Conservation (phyloP, 805 yeast species). For the Candida maris region DNA sequence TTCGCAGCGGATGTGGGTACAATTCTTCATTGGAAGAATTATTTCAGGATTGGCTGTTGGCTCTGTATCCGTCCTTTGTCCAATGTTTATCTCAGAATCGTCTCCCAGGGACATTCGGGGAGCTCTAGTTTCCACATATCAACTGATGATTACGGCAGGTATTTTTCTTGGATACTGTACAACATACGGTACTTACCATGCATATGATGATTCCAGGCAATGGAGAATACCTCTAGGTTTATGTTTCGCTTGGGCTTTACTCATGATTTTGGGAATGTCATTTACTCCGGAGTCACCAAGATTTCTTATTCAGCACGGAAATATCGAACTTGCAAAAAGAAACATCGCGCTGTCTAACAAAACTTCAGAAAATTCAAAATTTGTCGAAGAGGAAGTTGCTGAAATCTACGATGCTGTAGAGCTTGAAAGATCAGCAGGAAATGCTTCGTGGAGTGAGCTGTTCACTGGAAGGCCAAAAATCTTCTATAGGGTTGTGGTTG, state of each 20-base stretch:
- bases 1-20: slow-evolving; percentile 54
- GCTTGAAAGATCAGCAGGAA: slow-evolving; percentile 58
- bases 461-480: slow-evolving; percentile 63
- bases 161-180: slow-evolving; percentile 68
- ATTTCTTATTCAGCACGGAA: slow-evolving; percentile 50
- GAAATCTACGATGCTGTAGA: slow-evolving; percentile 58
- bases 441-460: slow-evolving; percentile 62
- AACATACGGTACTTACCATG: slow-evolving; percentile 57
- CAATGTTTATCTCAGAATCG: slow-evolving; percentile 63
- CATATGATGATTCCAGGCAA: slow-evolving; percentile 46
- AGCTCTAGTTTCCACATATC: slow-evolving; percentile 65
- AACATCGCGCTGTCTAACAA: slow-evolving; percentile 60
- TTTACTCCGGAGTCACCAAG: slow-evolving; percentile 72
- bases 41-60: slow-evolving; percentile 57
- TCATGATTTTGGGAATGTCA: slow-evolving; percentile 48
- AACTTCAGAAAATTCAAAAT: slow-evolving; percentile 48
- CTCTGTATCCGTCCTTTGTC: slow-evolving; percentile 48
- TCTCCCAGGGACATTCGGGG: slow-evolving; percentile 72
- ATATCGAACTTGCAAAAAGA: slow-evolving; percentile 48
- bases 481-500: slow-evolving; percentile 51
- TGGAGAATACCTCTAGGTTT: slow-evolving; percentile 65
- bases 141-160: slow-evolving; percentile 67
- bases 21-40: slow-evolving; percentile 60
- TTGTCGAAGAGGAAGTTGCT: slow-evolving; percentile 51
- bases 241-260: slow-evolving; percentile 50